Percentiles rank a stretch among this genome's conserved stretches.
Conservation (phyloP, 306 rosid species). For the Prunus fruticosa region DNA sequence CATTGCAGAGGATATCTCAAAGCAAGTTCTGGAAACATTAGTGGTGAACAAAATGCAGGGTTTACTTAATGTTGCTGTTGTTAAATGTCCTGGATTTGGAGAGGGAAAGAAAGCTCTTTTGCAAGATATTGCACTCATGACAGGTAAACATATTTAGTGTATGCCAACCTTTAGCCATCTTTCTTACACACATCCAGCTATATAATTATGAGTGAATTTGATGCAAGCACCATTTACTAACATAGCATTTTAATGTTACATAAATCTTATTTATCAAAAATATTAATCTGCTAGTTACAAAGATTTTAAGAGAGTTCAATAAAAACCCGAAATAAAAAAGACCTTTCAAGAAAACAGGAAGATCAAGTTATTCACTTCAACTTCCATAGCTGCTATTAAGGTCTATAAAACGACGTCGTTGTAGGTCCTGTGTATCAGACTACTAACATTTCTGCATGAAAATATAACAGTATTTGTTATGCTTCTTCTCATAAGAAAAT, state of each 20-base stretch:
- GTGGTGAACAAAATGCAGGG: slow-evolving; percentile 88
- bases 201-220: not conserved
- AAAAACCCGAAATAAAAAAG: not conserved
- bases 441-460: not conserved
- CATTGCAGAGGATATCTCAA: slow-evolving; percentile 83
- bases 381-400: not conserved
- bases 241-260: not conserved
- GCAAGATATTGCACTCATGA: slow-evolving; percentile 95
- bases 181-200: not conserved
- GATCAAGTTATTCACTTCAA: not conserved
- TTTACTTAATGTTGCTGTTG: slow-evolving; percentile 75
- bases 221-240: not conserved
- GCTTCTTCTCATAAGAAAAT: not conserved
- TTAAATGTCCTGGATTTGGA: slow-evolving; percentile 83
- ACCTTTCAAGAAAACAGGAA: not conserved
- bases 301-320: not conserved
- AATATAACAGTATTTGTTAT: not conserved
- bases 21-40: slow-evolving; percentile 71
- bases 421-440: too few species aligned
- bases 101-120: slow-evolving; percentile 80
- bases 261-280: not conserved
- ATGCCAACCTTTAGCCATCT: not conserved
- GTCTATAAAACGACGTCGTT: not conserved
- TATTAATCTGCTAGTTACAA: not conserved
- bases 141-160: slow-evolving; percentile 52